These are phyloP conservation scores for Solanum tarijense DNA, from an alignment of 257 asterid genomes.

Conservation along the genomic window DNA sequence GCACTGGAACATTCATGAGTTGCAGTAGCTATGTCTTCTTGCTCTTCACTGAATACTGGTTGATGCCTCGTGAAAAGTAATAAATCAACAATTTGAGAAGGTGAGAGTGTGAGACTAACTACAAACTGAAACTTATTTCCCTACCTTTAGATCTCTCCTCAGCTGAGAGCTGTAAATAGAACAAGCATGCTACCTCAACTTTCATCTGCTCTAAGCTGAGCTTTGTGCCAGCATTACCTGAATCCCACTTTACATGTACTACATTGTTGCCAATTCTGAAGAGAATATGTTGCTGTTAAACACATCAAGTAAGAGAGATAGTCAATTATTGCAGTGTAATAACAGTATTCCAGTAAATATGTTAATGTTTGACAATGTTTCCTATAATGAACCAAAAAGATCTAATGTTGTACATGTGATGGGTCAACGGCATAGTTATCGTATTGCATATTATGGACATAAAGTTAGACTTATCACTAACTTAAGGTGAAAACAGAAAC, in stretches of 20 bases:
- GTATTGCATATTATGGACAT: neutral
- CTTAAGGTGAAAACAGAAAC: neutral
- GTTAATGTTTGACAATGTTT: neutral
- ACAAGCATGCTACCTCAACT: constrained; percentile 78
- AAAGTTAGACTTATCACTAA: neutral
- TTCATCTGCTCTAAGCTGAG: constrained; percentile 58
- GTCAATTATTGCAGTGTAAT: neutral
- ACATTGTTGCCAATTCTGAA: constrained; percentile 50
- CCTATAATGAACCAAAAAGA: neutral
- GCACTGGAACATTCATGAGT: neutral
- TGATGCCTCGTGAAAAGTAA: neutral
- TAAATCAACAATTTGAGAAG: neutral
- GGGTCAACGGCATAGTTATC: neutral
- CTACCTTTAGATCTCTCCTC: constrained; percentile 75
- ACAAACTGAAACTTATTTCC: constrained; percentile 5
- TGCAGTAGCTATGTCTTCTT: neutral
- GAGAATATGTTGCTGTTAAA: constrained; percentile 43
- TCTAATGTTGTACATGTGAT: neutral
- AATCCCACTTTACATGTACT: constrained; percentile 35
- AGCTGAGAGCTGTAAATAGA: constrained; percentile 50
- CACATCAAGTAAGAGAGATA: constrained; percentile 6
- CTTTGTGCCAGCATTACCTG: constrained; percentile 28
- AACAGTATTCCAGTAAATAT: neutral
- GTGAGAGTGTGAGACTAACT: constrained; percentile 3
- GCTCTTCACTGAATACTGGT: neutral